Evolutionary conservation across 192 early-diverging fungal genomes (phyloP).

Genomic region (Linnemannia zychae): DNA sequence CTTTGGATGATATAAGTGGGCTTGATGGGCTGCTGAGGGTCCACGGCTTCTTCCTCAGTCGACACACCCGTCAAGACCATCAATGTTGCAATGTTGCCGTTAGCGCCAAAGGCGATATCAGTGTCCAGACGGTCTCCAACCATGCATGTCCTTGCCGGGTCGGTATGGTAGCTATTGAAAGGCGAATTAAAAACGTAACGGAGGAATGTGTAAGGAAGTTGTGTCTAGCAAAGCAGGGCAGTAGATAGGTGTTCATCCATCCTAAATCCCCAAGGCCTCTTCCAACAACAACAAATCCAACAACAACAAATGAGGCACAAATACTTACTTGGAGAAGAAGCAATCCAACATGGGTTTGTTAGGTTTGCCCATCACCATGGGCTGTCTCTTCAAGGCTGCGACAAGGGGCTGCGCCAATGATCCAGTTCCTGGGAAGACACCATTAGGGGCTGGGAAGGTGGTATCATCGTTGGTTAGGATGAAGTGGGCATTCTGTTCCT

Average conservation of each 20-base stretch:
- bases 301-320: not conserved
- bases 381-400: slow-evolving; percentile 82
- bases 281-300: no score
- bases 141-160: slow-evolving; percentile 91
- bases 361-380: slow-evolving; percentile 94
- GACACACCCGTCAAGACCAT: slow-evolving; percentile 90
- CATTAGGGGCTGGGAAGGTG: slow-evolving; percentile 86
- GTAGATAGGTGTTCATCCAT: no score
- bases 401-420: slow-evolving; percentile 82
- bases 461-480: slow-evolving; percentile 94
- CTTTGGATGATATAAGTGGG: slow-evolving; percentile 61
- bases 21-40: slow-evolving; percentile 53
- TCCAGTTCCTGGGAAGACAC: slow-evolving; percentile 88
- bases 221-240: not conserved
- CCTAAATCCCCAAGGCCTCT: no score
- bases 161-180: slow-evolving; percentile 71
- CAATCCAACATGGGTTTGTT: slow-evolving; percentile 94
- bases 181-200: not conserved
- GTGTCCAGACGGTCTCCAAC: slow-evolving; percentile 97
- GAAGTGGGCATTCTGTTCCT: slow-evolving; percentile 82
- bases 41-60: slow-evolving; percentile 54
- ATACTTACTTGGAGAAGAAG: slow-evolving; percentile 82
- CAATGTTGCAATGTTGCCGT: slow-evolving; percentile 88
- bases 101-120: slow-evolving; percentile 94
- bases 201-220: not conserved